Percentiles rank a stretch among this genome's conserved stretches.
phyloP scores from a whole-genome alignment of 768 basidiomycete species.

The Sarcodon sp. region DNA sequence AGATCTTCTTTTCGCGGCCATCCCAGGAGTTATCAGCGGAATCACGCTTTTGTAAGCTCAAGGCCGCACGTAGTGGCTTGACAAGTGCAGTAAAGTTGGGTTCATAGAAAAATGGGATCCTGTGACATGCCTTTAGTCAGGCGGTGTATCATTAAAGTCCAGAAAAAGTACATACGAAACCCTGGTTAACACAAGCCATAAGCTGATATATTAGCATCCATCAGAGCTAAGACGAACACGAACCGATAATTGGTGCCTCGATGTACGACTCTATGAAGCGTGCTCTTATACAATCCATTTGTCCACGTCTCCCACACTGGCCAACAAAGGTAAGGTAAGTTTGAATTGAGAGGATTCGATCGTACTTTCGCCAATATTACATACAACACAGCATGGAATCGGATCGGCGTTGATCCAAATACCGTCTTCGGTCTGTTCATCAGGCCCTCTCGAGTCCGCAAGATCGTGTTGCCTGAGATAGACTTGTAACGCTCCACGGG shows the following conservation, averaged over 20 bases:
- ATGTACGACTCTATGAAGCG: constrained; percentile 85
- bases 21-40: constrained; percentile 3
- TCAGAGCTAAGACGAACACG: constrained; percentile 1
- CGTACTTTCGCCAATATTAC: constrained; percentile 88
- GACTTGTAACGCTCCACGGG: constrained; percentile 72
- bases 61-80: constrained; percentile 48
- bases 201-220: not conserved
- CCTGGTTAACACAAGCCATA: constrained; percentile 20
- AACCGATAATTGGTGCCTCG: constrained; percentile 53
- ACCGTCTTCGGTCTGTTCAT: constrained; percentile 42
- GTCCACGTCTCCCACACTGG: constrained; percentile 92
- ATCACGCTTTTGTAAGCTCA: constrained; percentile 26
- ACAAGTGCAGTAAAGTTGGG: constrained; percentile 72
- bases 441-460: constrained; percentile 3
- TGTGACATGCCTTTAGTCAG: constrained; percentile 13
- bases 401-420: constrained; percentile 82
- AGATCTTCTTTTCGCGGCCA: constrained; percentile 16
- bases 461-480: constrained; percentile 37
- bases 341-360: constrained; percentile 1
- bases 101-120: constrained; percentile 91
- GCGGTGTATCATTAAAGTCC: not conserved
- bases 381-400: constrained; percentile 70
- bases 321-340: not conserved
- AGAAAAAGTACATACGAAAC: constrained; percentile 45
- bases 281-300: constrained; percentile 76